These are phyloP conservation scores for Leccinum aurantiacum DNA, from an alignment of 768 basidiomycete genomes.

Conservation along the genomic window DNA sequence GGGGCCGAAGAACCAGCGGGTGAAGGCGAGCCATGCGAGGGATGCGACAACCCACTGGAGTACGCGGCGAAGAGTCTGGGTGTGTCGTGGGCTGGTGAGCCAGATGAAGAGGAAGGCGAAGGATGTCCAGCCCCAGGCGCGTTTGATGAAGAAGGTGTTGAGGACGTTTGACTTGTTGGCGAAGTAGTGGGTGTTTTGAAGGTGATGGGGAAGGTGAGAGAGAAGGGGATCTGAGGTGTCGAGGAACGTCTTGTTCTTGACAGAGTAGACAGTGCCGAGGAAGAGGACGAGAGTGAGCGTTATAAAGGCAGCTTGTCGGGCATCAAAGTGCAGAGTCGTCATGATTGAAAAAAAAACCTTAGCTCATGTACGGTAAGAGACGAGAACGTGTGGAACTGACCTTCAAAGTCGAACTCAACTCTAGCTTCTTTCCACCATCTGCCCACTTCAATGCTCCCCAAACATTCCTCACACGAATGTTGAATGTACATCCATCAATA, in stretches of 20 bases:
- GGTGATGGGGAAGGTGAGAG: conserved; percentile 66
- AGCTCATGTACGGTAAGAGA: no score
- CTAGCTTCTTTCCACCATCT: no score
- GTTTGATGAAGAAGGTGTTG: conserved; percentile 87
- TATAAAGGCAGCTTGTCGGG: conserved; percentile 37
- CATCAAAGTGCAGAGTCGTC: conserved; percentile 18
- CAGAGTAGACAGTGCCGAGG: conserved; percentile 66
- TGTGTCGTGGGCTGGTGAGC: conserved; percentile 51
- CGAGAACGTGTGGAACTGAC: neutral
- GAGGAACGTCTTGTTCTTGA: conserved; percentile 66
- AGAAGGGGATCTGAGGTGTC: conserved; percentile 82
- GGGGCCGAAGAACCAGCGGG: conserved; percentile 88
- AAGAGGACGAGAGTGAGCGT: conserved; percentile 48
- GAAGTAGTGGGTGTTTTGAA: conserved; percentile 65
- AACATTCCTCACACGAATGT: no score
- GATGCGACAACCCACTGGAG: conserved; percentile 60
- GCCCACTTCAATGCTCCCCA: no score
- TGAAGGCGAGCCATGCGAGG: conserved; percentile 70
- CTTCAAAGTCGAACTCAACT: no score
- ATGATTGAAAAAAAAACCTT: conserved; percentile 1
- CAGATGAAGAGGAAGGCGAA: conserved; percentile 59
- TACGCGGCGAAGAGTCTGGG: conserved; percentile 43
- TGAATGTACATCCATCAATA: no score
- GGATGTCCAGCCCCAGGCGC: conserved; percentile 90
- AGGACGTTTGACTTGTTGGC: conserved; percentile 79